Percentiles rank a stretch among this genome's conserved stretches.
phyloP scores from a whole-genome alignment of 1,284 basidiomycete species.

The Hemileia vastatrix region DNA sequence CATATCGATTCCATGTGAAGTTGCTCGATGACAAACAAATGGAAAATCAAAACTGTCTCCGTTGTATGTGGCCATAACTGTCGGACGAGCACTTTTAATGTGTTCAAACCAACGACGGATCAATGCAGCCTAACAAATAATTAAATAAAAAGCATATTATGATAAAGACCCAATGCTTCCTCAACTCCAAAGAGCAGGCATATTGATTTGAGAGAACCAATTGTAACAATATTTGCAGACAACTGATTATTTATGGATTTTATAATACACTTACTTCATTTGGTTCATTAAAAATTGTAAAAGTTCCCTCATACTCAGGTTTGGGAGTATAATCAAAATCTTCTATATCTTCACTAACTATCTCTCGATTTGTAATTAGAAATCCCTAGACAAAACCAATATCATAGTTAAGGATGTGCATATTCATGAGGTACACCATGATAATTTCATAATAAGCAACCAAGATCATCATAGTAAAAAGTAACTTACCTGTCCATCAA shows the following conservation, averaged over 20 bases:
- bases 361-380: conserved; percentile 94
- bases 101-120: conserved; percentile 87
- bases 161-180: background rate
- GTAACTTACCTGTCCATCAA: conserved; percentile 57
- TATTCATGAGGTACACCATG: background rate
- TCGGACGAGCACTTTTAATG: conserved; percentile 82
- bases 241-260: no score
- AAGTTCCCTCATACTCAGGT: conserved; percentile 94
- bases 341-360: conserved; percentile 93
- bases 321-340: conserved; percentile 99
- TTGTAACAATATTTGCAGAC: conserved; percentile 19
- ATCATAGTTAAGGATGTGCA: conserved; percentile 21
- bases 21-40: conserved; percentile 81
- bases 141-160: background rate
- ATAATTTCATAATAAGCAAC: background rate
- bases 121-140: conserved; percentile 54
- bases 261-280: conserved; percentile 65
- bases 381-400: conserved; percentile 63
- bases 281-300: conserved; percentile 87
- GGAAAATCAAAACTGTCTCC: conserved; percentile 99
- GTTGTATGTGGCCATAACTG: conserved; percentile 97
- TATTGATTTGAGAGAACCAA: background rate
- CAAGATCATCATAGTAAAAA: background rate
- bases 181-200: background rate
- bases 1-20: conserved; percentile 89